A percentile compares a stretch with the other conserved stretches of the same genome.
These are phyloP conservation scores for Tetracentron sinense DNA, from an alignment of 164 flowering plant species.

Conservation along the genomic window DNA sequence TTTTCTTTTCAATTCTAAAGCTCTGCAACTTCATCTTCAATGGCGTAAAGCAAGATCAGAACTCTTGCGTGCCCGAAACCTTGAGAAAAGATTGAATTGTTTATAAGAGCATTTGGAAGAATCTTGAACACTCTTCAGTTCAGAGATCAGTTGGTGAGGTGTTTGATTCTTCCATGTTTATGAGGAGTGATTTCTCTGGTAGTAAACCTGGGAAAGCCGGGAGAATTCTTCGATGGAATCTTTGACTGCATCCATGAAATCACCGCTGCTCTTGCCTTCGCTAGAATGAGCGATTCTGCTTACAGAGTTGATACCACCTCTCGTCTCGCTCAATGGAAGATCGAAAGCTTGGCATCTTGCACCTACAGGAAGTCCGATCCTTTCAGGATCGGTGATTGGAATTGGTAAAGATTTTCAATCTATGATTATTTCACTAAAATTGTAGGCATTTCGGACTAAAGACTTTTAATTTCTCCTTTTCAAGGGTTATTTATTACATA, in stretches of 20 bases:
- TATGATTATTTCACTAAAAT: background rate
- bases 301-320: conserved; percentile 82
- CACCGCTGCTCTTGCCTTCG: conserved; percentile 55
- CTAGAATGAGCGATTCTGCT: conserved; percentile 78
- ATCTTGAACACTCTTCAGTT: no score
- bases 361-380: conserved; percentile 91
- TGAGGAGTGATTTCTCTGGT: conserved; percentile 8
- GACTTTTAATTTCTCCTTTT: no score
- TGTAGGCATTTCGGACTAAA: background rate
- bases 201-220: conserved; percentile 82
- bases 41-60: conserved; percentile 47
- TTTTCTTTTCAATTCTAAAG: background rate
- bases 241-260: conserved; percentile 91
- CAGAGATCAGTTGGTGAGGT: background rate
- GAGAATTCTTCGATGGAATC: conserved; percentile 61
- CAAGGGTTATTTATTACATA: no score
- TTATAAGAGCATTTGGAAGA: background rate
- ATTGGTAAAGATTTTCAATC: conserved; percentile 45
- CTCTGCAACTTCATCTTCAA: conserved; percentile 27
- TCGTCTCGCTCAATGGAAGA: conserved; percentile 95
- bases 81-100: background rate
- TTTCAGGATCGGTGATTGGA: conserved; percentile 91
- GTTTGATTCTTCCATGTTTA: conserved; percentile 21
- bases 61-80: conserved; percentile 14
- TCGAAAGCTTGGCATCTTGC: conserved; percentile 68